Conservation (phyloP, 768 basidiomycete genomes). For the Hypholoma sublateritium region DNA sequence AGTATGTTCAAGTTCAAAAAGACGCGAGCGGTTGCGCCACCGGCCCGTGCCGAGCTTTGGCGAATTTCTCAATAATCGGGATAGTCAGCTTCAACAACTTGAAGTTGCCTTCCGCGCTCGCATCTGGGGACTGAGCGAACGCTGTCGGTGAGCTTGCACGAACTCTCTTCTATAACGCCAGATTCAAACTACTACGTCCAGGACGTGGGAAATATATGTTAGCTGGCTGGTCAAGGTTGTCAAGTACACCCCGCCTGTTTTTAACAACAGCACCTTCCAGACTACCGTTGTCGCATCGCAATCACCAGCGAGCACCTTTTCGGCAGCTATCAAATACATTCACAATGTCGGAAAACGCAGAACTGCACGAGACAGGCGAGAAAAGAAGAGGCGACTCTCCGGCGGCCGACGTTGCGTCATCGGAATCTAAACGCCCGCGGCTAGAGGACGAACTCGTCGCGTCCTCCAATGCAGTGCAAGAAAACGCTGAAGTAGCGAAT, state of each 20-base stretch:
- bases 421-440: slow-evolving; percentile 8
- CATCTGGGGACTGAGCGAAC: too few relatives aligned
- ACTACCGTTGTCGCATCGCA: not conserved
- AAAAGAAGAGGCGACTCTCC: slow-evolving; percentile 4
- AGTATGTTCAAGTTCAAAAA: too few relatives aligned
- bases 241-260: slow-evolving; percentile 13
- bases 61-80: too few relatives aligned
- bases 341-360: not conserved
- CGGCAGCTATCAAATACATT: not conserved
- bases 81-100: too few relatives aligned
- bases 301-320: not conserved
- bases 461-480: not conserved
- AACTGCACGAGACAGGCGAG: not conserved
- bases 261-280: not conserved
- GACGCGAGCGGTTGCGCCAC: too few relatives aligned
- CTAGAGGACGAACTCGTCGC: not conserved
- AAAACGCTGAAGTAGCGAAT: not conserved
- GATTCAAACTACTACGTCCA: too few relatives aligned
- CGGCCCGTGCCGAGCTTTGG: too few relatives aligned
- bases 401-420: not conserved
- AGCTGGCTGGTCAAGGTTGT: too few relatives aligned
- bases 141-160: too few relatives aligned
- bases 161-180: too few relatives aligned
- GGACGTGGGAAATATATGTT: too few relatives aligned
- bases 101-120: too few relatives aligned